These are phyloP conservation scores for Forsythia viridissima DNA, from an alignment of 257 asterid genomes.

Conservation along the genomic window DNA sequence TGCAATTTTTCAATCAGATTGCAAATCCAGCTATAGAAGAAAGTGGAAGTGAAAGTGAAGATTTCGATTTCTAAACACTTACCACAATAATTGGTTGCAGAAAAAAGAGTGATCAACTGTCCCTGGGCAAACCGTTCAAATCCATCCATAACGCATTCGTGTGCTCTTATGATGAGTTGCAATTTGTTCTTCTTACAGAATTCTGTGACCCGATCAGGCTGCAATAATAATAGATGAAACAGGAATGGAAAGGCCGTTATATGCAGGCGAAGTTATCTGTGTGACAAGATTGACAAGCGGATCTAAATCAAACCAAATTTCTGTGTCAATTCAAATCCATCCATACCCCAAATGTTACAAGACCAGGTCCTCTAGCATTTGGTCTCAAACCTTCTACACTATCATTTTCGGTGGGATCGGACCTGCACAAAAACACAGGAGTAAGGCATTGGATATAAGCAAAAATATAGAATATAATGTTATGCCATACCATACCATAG, in stretches of 20 bases:
- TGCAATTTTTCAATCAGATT: constrained; percentile 23
- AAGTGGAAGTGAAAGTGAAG: constrained; percentile 3
- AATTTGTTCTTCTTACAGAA: constrained; percentile 93
- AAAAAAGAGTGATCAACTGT: constrained; percentile 93
- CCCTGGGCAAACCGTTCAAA: constrained; percentile 99
- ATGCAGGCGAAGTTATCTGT: neutral
- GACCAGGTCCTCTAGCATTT: constrained; percentile 99
- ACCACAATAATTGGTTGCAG: constrained; percentile 99
- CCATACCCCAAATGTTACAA: constrained; percentile 95
- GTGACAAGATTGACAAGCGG: neutral
- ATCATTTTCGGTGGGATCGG: constrained; percentile 99
- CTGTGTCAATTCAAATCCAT: constrained; percentile 4
- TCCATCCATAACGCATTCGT: constrained; percentile 99
- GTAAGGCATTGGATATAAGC: neutral
- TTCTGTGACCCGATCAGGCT: constrained; percentile 98
- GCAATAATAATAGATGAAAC: constrained; percentile 26
- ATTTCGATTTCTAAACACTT: constrained; percentile 29
- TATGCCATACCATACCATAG: constrained; percentile 75
- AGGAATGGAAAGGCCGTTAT: neutral
- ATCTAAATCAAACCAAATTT: neutral
- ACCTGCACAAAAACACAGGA: constrained; percentile 53
- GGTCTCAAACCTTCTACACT: constrained; percentile 97
- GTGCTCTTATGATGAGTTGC: constrained; percentile 94
- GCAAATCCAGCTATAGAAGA: constrained; percentile 3
- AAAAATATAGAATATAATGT: constrained; percentile 17